Percentiles rank a stretch among this genome's conserved stretches.
Conservation (phyloP, 2,329 filamentous ascomycete species). For the Alternaria sp. region DNA sequence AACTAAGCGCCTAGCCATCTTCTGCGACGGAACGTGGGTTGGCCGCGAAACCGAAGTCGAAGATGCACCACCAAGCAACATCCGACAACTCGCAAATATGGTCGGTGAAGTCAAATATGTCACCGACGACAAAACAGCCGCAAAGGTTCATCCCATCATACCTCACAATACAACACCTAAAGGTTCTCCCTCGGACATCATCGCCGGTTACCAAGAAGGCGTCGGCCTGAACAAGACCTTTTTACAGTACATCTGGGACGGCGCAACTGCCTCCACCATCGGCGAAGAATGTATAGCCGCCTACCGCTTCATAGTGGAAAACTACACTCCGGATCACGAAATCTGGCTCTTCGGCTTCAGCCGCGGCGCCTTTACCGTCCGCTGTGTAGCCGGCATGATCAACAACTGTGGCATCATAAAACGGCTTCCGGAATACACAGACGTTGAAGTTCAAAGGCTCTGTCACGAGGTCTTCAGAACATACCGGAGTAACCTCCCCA, state of each 20-base stretch:
- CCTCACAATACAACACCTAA: constrained; percentile 5
- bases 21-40: constrained; percentile 51
- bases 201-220: constrained; percentile 50
- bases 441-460: constrained; percentile 31
- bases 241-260: constrained; percentile 49
- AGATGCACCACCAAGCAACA: constrained; percentile 43
- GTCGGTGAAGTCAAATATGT: constrained; percentile 38
- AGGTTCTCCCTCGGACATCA: constrained; percentile 22
- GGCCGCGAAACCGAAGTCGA: constrained; percentile 44
- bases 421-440: constrained; percentile 10
- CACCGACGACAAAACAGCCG: constrained; percentile 16
- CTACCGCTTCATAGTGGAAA: constrained; percentile 49
- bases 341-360: constrained; percentile 59
- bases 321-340: constrained; percentile 49
- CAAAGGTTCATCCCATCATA: constrained; percentile 35
- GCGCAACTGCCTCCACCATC: constrained; percentile 48
- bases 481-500: constrained; percentile 39
- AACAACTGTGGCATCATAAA: constrained; percentile 54
- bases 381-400: constrained; percentile 56
- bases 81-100: constrained; percentile 43
- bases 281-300: constrained; percentile 46
- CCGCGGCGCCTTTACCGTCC: constrained; percentile 57
- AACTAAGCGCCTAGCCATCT: constrained; percentile 40
- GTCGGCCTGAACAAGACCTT: constrained; percentile 48
- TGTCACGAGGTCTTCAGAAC: constrained; percentile 47